Percentiles rank a stretch among this genome's conserved stretches.
Conservation (phyloP, 1,284 basidiomycete species). For the Binderoboletus segoi region DNA sequence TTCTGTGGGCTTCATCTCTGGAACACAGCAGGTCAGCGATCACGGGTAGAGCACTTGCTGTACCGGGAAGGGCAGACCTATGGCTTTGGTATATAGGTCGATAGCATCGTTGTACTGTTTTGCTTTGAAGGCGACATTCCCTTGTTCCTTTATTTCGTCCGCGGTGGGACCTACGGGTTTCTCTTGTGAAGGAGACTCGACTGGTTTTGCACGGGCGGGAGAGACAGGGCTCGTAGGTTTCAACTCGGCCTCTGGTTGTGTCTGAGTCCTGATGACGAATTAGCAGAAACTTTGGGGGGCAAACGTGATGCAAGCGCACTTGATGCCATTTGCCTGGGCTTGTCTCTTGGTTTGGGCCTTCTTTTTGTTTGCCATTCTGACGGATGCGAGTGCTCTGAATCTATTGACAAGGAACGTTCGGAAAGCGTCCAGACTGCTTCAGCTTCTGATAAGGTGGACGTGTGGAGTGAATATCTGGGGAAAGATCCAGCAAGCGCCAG, state of each 20-base stretch:
- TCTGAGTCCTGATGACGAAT: constrained; percentile 21
- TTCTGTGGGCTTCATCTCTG: constrained; percentile 68
- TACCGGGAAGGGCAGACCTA: constrained; percentile 43
- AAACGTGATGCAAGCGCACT: constrained; percentile 20
- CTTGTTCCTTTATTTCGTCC: constrained; percentile 70
- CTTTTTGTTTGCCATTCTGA: constrained; percentile 43
- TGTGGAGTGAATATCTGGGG: background rate
- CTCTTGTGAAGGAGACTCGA: constrained; percentile 20
- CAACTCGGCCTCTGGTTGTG: constrained; percentile 6
- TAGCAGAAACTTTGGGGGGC: constrained; percentile 2
- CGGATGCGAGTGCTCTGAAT: constrained; percentile 2
- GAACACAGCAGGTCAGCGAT: constrained; percentile 9
- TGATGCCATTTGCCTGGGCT: constrained; percentile 28
- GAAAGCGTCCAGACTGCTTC: constrained; percentile 15
- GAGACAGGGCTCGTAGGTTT: constrained; percentile 24
- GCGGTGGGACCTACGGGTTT: constrained; percentile 38
- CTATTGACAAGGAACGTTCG: constrained; percentile 4
- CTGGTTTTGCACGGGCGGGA: constrained; percentile 21
- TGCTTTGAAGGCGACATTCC: constrained; percentile 75
- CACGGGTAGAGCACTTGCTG: constrained; percentile 8
- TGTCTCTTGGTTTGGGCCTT: constrained; percentile 36
- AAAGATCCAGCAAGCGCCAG: background rate
- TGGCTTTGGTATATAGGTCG: constrained; percentile 78
- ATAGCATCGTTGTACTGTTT: constrained; percentile 71
- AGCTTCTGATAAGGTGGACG: background rate